Base-by-base conservation (phyloP, 345 rosid genomes). In the Aurinia saxatilis region DNA sequence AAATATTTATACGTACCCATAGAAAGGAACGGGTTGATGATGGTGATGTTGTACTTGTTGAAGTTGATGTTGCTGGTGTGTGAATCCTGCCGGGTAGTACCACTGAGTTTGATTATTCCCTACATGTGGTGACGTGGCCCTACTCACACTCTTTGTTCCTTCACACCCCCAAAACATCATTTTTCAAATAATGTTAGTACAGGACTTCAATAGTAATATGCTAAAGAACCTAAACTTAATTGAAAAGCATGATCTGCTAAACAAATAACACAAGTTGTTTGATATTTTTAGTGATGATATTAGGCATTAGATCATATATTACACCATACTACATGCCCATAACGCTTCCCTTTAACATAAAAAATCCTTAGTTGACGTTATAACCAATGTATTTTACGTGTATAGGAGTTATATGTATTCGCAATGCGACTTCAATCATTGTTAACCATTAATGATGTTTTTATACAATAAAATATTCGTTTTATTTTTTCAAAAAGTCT, bases 1-100 rank as follows among this genome's bases (percentile, higher is more conserved):
- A 10, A 45, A 17, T 37, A 23, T 57, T 30, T 68, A 23, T 23
- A 23, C 27, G n/a, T 21, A 89, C 95, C 99, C 99, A 47, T 82
- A 87, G 69, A 75, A 87, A 21, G 97, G 88, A 67, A 87, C 73
- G 67, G 95, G 77, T 62, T 81, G 96, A 68, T 84, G 88, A 50
- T n/a, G 42, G 4, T 33, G 60, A 0, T 57, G 51, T 7, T 56
- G 70, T 35, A 27, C 31, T 11, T 39, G 73, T 50, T 50, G 72
- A 57, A 33, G 25, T 29, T 68, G 74, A 15, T 62, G 68, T 30
- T 68, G 84, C 31, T 80, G 88, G 16, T 78, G 84, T 31, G 82
- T 86, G 68, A 36, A 85, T 30, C 84, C 83, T 2, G 80, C 70
- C 2, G 90, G 95, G 53, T 87, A 92, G 50, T 85, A 87, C 96